Evolutionary conservation across 2,329 filamentous ascomycete species (phyloP).

Genomic region (Magnaporthiopsis incrustans): DNA sequence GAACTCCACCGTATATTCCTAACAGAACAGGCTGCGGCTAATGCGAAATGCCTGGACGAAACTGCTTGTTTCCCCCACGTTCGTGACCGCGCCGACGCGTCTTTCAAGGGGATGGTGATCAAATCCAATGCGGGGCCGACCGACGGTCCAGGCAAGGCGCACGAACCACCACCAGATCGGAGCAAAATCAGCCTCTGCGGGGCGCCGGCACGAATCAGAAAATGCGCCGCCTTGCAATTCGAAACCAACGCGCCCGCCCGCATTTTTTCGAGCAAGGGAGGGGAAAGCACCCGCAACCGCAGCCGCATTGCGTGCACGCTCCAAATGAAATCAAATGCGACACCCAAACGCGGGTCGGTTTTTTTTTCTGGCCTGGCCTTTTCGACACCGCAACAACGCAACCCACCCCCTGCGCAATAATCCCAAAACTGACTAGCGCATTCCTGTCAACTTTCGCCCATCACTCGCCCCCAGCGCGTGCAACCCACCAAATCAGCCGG

Average conservation of each 20-base stretch:
- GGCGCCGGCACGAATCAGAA: neutral
- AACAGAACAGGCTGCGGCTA: neutral
- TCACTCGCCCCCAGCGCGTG: neutral
- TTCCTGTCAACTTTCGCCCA: conserved; percentile 6
- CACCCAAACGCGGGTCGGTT: too few species aligned
- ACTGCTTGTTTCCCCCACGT: neutral
- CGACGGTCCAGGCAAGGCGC: too few species aligned
- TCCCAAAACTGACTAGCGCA: conserved; percentile 15
- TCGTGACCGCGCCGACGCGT: neutral
- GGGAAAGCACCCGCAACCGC: neutral
- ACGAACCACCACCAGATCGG: neutral
- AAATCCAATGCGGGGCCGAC: neutral
- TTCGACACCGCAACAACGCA: neutral
- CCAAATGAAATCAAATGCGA: neutral
- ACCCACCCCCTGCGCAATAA: neutral
- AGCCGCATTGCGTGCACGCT: conserved; percentile 8
- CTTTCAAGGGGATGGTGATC: neutral
- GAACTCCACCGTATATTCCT: too few species aligned
- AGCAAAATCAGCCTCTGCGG: neutral
- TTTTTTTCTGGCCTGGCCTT: neutral
- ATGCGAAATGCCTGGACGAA: neutral
- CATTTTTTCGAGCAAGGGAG: neutral
- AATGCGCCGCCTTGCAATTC: neutral
- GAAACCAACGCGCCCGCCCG: neutral
- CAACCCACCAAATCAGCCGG: conserved; percentile 1